phyloP scores from a whole-genome alignment of 2,329 filamentous ascomycete species.

The Botrytis sinoallii region DNA sequence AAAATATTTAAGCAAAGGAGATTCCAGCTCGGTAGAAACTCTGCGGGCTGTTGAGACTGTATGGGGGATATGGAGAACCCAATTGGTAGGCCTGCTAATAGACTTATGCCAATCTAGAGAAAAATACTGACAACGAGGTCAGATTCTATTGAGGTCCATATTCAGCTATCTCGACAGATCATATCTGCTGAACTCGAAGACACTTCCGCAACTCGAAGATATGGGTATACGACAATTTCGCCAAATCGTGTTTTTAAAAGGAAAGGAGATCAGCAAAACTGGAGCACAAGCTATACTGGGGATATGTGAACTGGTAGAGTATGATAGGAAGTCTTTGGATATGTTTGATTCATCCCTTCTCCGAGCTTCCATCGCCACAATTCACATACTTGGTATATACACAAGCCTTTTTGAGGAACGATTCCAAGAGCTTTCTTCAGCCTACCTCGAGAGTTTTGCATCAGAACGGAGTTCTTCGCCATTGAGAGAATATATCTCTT shows the following conservation, averaged over 20 bases:
- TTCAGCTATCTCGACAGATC: constrained; percentile 94
- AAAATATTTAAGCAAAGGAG: constrained; percentile 48
- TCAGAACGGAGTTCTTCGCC: constrained; percentile 58
- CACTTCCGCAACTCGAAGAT: constrained; percentile 71
- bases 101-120: background rate
- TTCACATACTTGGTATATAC: constrained; percentile 83
- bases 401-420: constrained; percentile 72
- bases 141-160: constrained; percentile 77
- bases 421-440: constrained; percentile 65
- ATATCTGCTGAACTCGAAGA: constrained; percentile 73
- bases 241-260: constrained; percentile 46
- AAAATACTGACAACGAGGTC: constrained; percentile 21
- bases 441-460: constrained; percentile 69
- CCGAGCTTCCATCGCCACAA: constrained; percentile 72
- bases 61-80: constrained; percentile 77
- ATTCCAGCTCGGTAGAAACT: constrained; percentile 57
- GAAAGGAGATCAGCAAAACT: constrained; percentile 36
- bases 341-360: constrained; percentile 64
- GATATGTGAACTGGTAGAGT: constrained; percentile 72
- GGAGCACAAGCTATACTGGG: constrained; percentile 50
- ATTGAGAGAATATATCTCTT: constrained; percentile 72
- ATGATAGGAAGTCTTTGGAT: constrained; percentile 60
- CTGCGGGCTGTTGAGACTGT: constrained; percentile 53
- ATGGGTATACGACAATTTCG: constrained; percentile 77
- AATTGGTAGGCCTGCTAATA: constrained; percentile 58